Percentiles rank a stretch among this genome's conserved stretches.
Conservation (phyloP, 1,284 basidiomycete species). For the Kalmanozyma brasiliensis region DNA sequence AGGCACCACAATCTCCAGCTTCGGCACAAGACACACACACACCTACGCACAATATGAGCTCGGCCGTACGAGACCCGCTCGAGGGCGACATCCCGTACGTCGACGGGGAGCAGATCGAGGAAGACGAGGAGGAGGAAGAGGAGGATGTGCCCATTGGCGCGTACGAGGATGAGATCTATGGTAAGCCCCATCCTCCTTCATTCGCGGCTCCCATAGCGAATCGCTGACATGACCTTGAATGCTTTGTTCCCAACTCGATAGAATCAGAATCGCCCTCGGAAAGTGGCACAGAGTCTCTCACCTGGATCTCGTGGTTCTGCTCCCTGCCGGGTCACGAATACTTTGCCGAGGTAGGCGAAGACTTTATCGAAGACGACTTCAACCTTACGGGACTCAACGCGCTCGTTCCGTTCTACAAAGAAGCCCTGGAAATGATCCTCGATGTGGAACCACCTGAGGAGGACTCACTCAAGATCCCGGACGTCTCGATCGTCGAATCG, state of each 20-base stretch:
- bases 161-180: slow-evolving; percentile 51
- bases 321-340: slow-evolving; percentile 98
- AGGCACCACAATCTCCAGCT: too few relatives aligned
- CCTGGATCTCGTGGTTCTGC: slow-evolving; percentile 99
- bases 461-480: slow-evolving; percentile 80
- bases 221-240: slow-evolving; percentile 1
- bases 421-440: slow-evolving; percentile 99
- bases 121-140: slow-evolving; percentile 55
- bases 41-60: slow-evolving; percentile 8
- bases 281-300: slow-evolving; percentile 71
- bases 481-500: slow-evolving; percentile 97
- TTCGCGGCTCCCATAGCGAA: neutral
- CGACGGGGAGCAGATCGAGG: slow-evolving; percentile 41
- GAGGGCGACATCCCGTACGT: slow-evolving; percentile 25
- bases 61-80: slow-evolving; percentile 22
- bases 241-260: neutral
- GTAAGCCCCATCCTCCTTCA: slow-evolving; percentile 10
- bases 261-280: slow-evolving; percentile 62
- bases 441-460: slow-evolving; percentile 94
- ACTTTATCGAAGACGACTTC: slow-evolving; percentile 99
- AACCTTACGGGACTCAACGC: slow-evolving; percentile 95
- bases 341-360: slow-evolving; percentile 85
- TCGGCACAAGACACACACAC: neutral
- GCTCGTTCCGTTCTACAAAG: slow-evolving; percentile 98
- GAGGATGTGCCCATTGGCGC: slow-evolving; percentile 41